phyloP scores from a whole-genome alignment of 345 rosid species.

The Citrus glauca region DNA sequence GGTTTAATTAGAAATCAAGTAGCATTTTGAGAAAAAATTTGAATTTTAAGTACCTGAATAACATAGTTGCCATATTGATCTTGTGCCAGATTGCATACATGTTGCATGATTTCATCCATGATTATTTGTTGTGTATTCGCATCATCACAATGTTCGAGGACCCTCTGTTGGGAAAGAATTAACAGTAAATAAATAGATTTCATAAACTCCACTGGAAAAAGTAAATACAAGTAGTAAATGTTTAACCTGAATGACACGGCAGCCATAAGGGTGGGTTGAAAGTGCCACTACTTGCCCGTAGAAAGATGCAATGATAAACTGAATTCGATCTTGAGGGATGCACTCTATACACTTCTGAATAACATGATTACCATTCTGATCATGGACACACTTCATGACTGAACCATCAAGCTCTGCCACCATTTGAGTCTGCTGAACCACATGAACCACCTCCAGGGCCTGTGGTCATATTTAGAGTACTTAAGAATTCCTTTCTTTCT shows the following conservation, averaged over 20 bases:
- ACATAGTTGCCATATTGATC: slow-evolving; percentile 98
- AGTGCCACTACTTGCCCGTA: slow-evolving; percentile 81
- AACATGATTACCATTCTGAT: slow-evolving; percentile 99
- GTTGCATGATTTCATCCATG: slow-evolving; percentile 85
- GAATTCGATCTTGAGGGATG: slow-evolving; percentile 74
- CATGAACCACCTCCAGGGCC: slow-evolving; percentile 89
- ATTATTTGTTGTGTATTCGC: slow-evolving; percentile 57
- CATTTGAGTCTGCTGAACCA: slow-evolving; percentile 68
- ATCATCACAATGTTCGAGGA: slow-evolving; percentile 78
- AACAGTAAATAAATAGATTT: slow-evolving; percentile 9
- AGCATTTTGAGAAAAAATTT: not conserved
- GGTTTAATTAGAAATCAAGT: not conserved
- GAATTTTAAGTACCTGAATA: slow-evolving; percentile 57
- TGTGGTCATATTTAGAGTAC: slow-evolving; percentile 28
- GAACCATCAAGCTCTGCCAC: slow-evolving; percentile 89
- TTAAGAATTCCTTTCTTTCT: too few relatives aligned
- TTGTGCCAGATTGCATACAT: slow-evolving; percentile 72
- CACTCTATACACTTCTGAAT: slow-evolving; percentile 94
- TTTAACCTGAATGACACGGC: slow-evolving; percentile 91
- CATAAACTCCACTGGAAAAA: not conserved
- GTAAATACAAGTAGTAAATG: not conserved
- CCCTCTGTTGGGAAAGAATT: slow-evolving; percentile 53
- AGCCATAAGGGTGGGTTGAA: slow-evolving; percentile 97
- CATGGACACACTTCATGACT: slow-evolving; percentile 85
- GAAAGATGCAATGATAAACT: slow-evolving; percentile 82